Conservation (phyloP, 2,329 filamentous ascomycete species). For the Sphaerulina vaccinii region DNA sequence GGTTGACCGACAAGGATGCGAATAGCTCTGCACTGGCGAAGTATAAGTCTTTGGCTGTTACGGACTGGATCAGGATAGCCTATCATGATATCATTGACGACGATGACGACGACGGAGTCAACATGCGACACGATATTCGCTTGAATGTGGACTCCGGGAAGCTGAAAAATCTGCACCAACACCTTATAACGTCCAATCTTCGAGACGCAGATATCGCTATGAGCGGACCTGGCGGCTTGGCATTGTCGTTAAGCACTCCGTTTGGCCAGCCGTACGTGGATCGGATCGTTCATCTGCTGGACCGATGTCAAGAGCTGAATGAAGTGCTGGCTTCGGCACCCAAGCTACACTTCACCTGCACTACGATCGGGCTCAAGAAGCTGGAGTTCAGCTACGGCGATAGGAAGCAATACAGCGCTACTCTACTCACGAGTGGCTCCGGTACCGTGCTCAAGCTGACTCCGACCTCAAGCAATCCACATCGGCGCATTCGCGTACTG, state of each 20-base stretch:
- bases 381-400: constrained; percentile 68
- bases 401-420: constrained; percentile 23
- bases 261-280: constrained; percentile 61
- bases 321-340: constrained; percentile 67
- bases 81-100: constrained; percentile 4
- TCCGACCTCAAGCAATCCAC: constrained; percentile 38
- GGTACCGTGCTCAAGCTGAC: constrained; percentile 59
- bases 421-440: constrained; percentile 31
- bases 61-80: constrained; percentile 18
- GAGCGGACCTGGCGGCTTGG: constrained; percentile 61
- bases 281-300: constrained; percentile 59
- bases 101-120: constrained; percentile 6
- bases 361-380: constrained; percentile 60
- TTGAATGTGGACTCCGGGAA: constrained; percentile 38
- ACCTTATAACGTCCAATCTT: constrained; percentile 42
- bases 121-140: constrained; percentile 42
- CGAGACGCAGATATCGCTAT: constrained; percentile 62
- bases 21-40: neutral
- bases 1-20: neutral
- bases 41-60: constrained; percentile 4
- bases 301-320: constrained; percentile 68
- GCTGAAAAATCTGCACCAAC: constrained; percentile 40
- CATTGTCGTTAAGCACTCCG: constrained; percentile 58
- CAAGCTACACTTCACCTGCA: constrained; percentile 56
- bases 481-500: constrained; percentile 28